Conservation (phyloP, 805 yeast species). For the Schwanniomyces vanrijiae region DNA sequence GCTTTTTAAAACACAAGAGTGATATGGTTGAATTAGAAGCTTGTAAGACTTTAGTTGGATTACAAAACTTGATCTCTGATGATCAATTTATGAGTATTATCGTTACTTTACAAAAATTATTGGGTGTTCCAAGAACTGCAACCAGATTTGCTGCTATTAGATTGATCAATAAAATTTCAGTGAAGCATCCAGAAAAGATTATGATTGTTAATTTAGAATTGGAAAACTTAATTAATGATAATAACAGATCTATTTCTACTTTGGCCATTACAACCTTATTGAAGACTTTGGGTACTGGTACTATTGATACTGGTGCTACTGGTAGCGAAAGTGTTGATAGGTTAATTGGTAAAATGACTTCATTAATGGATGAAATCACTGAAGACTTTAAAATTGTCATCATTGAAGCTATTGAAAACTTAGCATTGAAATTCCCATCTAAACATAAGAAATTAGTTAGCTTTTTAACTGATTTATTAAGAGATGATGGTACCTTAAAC, state of each 20-base stretch:
- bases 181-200: slow-evolving; percentile 75
- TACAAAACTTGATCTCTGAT: slow-evolving; percentile 54
- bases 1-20: slow-evolving; percentile 74
- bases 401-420: slow-evolving; percentile 89
- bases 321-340: slow-evolving; percentile 73
- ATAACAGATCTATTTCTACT: slow-evolving; percentile 90
- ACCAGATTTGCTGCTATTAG: slow-evolving; percentile 93
- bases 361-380: slow-evolving; percentile 87
- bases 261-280: slow-evolving; percentile 94
- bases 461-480: slow-evolving; percentile 79
- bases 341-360: slow-evolving; percentile 80
- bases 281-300: slow-evolving; percentile 84
- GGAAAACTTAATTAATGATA: slow-evolving; percentile 82
- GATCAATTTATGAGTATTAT: slow-evolving; percentile 73
- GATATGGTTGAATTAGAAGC: slow-evolving; percentile 94
- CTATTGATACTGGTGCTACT: slow-evolving; percentile 31
- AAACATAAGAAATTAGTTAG: slow-evolving; percentile 80
- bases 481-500: slow-evolving; percentile 86
- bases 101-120: slow-evolving; percentile 67
- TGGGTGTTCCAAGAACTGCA: slow-evolving; percentile 86
- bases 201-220: slow-evolving; percentile 81
- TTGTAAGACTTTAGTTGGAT: slow-evolving; percentile 65
- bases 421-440: slow-evolving; percentile 90
- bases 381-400: slow-evolving; percentile 95
- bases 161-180: slow-evolving; percentile 80